Evolutionary conservation across 2,329 filamentous ascomycete species (phyloP), one percentile per base, ranked within the genome.

Genomic region (Alternaria gansuensis): DNA sequence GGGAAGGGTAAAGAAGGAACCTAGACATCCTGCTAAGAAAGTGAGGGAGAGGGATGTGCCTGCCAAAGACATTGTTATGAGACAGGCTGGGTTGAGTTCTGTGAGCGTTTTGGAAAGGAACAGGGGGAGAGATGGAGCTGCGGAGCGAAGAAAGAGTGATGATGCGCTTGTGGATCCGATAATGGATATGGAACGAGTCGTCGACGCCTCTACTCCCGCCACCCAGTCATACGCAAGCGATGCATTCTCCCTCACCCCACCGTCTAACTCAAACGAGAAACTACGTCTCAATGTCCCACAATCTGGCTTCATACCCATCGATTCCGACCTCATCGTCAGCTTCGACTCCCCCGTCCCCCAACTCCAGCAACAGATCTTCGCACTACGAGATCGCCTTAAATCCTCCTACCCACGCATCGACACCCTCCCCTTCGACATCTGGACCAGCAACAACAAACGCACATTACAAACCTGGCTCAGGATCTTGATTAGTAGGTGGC

Each of bases 401-500:
- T 59, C 46, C 4, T 62, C 65, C 3, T 73, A 69, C 34, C 73
- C 73, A 1, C 60, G 65, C 2, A 67, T 75, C 46, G 69, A 74
- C 28, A 58, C 48, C 2, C 60, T 75, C 0, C 73, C 74, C 0
- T 70, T 67, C 48, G 60, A 69, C 5, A 64, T 74, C 5, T 72
- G 65, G 68, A 64, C 62, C 3, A 64, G 60, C 9, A 17, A 61
- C 4, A 67, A 70, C 28, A 58, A 58, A 14, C 51, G 59, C 8
- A 65, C 65, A 0, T 31, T 75, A n/a, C 63, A 66, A 39, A 71
- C 62, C 1, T 76, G 71, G 70, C 59, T 75, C 0, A 73, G 65
- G 49, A 69, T 75, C 11, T 40, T 76, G 0, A 43, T 65, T 0
- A 56, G 40, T 6, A 64, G 70, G 41, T 76, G 68, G 64, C 55